Evolutionary conservation across 768 basidiomycete species (phyloP).

Genomic region (Pleurotus ostreatus): DNA sequence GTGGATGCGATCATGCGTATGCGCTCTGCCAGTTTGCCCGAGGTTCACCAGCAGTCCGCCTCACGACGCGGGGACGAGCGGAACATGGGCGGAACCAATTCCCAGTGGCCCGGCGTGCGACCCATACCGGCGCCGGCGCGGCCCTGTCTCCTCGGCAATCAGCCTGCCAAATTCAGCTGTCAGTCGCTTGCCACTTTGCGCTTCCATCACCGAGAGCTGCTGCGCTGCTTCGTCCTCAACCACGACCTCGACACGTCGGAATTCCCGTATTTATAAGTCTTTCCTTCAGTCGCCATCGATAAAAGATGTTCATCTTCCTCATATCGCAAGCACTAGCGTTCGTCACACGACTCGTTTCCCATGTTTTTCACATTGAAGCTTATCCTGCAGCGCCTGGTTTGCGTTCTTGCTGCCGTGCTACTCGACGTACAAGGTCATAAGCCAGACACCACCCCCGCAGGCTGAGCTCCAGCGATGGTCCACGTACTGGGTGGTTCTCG

Average conservation of each 20-base stretch:
- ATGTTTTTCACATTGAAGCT: conserved; percentile 2
- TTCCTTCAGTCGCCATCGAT: no score
- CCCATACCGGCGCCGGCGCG: not conserved
- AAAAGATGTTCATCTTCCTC: conserved; percentile 44
- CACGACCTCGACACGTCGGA: not conserved
- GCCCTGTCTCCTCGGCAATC: not conserved
- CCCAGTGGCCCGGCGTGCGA: not conserved
- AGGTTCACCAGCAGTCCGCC: no score
- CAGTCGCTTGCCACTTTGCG: not conserved
- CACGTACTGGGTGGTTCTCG: conserved; percentile 64
- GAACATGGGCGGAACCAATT: not conserved
- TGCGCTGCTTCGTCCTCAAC: not conserved
- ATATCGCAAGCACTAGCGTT: conserved; percentile 49
- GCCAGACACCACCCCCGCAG: conserved; percentile 46
- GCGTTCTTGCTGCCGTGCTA: conserved; percentile 63
- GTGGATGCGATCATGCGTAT: conserved; percentile 1
- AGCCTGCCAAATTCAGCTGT: not conserved
- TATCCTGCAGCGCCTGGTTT: conserved; percentile 57
- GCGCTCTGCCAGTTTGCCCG: not conserved
- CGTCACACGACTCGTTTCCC: conserved; percentile 1
- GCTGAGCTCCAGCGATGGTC: conserved; percentile 52
- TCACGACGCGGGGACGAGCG: not conserved
- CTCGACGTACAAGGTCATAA: conserved; percentile 64
- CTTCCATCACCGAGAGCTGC: not conserved
- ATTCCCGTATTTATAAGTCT: no score